Percentiles rank a stretch among this genome's conserved stretches.
These are phyloP conservation scores for Canavalia gladiata DNA, from an alignment of 306 rosid species.

Conservation along the genomic window DNA sequence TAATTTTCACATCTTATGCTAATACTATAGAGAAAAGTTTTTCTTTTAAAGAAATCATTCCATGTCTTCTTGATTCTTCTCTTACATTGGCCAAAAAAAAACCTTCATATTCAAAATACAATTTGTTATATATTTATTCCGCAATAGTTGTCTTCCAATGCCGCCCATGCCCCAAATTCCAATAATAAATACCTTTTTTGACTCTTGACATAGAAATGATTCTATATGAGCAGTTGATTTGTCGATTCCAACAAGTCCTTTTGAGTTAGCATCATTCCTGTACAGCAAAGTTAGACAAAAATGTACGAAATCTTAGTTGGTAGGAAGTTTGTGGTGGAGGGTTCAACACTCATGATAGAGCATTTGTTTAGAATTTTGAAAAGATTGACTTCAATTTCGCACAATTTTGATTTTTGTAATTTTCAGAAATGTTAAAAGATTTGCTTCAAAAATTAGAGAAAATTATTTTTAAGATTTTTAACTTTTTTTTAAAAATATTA, in stretches of 20 bases:
- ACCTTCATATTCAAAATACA: background rate
- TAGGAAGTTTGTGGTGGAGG: too few species aligned
- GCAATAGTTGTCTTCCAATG: slow-evolving; percentile 31
- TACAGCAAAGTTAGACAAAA: background rate
- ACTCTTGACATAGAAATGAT: background rate
- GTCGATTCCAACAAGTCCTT: slow-evolving; percentile 4
- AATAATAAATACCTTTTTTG: background rate
- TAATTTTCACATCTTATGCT: background rate
- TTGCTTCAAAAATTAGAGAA: too few species aligned
- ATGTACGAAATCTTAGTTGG: background rate
- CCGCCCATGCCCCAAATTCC: slow-evolving; percentile 41
- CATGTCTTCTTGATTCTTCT: background rate
- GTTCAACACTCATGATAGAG: too few species aligned
- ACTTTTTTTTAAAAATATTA: too few species aligned
- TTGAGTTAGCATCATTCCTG: background rate
- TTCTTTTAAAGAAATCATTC: slow-evolving; percentile 1
- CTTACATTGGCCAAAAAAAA: background rate
- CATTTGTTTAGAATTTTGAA: too few species aligned
- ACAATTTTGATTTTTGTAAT: too few species aligned
- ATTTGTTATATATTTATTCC: background rate
- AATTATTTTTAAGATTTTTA: too few species aligned
- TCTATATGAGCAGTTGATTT: background rate
- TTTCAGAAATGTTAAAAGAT: too few species aligned
- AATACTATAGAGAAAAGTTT: background rate
- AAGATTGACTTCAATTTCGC: too few species aligned